Conservation (phyloP, 208 protist genomes). For the Trypanosoma caninum region DNA sequence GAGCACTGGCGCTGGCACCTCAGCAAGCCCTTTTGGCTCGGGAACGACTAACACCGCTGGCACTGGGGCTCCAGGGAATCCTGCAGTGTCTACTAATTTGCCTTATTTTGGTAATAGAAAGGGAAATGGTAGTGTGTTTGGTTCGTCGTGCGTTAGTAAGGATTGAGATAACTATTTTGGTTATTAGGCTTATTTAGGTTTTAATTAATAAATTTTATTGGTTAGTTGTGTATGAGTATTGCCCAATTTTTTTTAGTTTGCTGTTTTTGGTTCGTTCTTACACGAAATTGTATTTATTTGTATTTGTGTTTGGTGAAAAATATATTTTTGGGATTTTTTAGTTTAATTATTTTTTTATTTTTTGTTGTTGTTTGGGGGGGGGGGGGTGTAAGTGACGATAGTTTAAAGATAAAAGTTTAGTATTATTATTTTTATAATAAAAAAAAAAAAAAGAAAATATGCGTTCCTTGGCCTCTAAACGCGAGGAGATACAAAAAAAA, state of each 20-base stretch:
- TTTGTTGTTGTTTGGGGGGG: not conserved
- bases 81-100: slow-evolving; percentile 6
- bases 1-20: not conserved
- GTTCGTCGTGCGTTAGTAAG: not conserved
- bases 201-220: too few relatives aligned
- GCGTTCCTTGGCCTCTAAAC: slow-evolving; percentile 25
- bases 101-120: slow-evolving; percentile 18
- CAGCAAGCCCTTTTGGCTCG: slow-evolving; percentile 16
- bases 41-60: not conserved
- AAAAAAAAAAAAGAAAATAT: not conserved
- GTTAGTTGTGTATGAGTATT: too few relatives aligned
- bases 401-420: too few relatives aligned
- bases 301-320: too few relatives aligned
- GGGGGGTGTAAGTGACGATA: too few relatives aligned
- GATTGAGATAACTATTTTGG: slow-evolving; percentile 14
- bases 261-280: too few relatives aligned
- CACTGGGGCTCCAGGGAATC: slow-evolving; percentile 9
- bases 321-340: too few relatives aligned
- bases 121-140: slow-evolving; percentile 7
- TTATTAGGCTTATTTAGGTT: not conserved
- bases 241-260: too few relatives aligned
- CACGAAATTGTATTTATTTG: too few relatives aligned
- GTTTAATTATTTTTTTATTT: too few relatives aligned
- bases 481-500: slow-evolving; percentile 71
- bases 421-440: not conserved